Evolutionary conservation across 2,329 filamentous ascomycete genomes (phyloP), one percentile per base, ranked within the genome.

Genomic region (Coniochaeta pulveracea): DNA sequence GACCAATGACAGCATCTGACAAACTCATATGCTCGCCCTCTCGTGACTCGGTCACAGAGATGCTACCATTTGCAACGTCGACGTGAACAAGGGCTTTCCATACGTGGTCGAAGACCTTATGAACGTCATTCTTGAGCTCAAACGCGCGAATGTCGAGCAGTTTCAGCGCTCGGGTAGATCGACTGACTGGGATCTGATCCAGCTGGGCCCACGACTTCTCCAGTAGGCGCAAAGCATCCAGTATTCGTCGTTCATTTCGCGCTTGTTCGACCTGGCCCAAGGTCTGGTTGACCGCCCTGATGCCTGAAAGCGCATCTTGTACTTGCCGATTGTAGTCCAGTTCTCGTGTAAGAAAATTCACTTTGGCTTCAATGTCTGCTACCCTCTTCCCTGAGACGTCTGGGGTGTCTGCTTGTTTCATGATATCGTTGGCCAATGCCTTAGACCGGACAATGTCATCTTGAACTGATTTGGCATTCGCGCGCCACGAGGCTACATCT

Each of bases 401-500:
- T 2, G 69, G 69, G 2, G 65, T 72, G 48, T 89, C 80, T 34
- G 86, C 79, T 47, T 85, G 74, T 27, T 77, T 71, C 5, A 89
- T 72, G 37, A 96, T 93, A 37, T 86, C 77, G 47, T 78, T 78
- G 15, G 89, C 86, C 22, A 86, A 77, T 11, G 73, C 69, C 47
- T 85, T 80, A 16, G 85, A 89, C 29, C 75, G 72, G 47, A 84
- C 75, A 43, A 95, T 89, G 50, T 95, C 89, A 40, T 79, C 72
- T 53, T 93, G 85, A 6, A 95, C 71, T 34, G 79, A 75, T 55
- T 85, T 85, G 30, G 88, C 85, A 54, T 91, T 85, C 33, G 68
- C 61, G 36, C 93, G 83, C 89, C 89, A 96, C 33, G 78, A 72
- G 49, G 85, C 81, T 33, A 94, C 80, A 47, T 93, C 81, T 24